Conservation (phyloP, 148 eudicot genomes). For the Diospyros lotus region DNA sequence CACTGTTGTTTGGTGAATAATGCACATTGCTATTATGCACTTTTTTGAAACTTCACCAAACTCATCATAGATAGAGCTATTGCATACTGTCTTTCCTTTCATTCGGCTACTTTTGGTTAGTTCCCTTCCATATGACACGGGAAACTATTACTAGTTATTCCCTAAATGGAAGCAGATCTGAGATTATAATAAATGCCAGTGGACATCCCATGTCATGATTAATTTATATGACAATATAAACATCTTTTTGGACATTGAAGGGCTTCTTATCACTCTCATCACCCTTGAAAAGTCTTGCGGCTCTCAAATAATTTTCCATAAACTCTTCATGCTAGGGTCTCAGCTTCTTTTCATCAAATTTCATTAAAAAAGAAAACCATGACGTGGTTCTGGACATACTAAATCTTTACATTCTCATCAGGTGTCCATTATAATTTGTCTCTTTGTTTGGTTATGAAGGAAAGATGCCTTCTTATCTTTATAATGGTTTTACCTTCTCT, state of each 20-base stretch:
- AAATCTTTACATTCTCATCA: background rate
- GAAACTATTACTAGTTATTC: too few relatives aligned
- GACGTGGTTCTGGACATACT: background rate
- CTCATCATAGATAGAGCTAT: too few relatives aligned
- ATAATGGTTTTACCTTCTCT: too few relatives aligned
- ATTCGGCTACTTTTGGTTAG: too few relatives aligned
- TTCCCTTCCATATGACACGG: too few relatives aligned
- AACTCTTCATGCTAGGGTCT: conserved; percentile 15
- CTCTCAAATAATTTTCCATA: background rate
- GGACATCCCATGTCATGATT: background rate
- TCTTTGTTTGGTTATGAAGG: conserved; percentile 12
- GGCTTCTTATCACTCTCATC: background rate
- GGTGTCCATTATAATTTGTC: conserved; percentile 12
- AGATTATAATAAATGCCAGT: too few relatives aligned
- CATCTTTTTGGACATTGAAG: background rate
- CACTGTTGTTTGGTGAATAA: conserved; percentile 1
- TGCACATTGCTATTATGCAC: background rate
- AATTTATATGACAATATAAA: conserved; percentile 3
- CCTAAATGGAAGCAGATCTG: too few relatives aligned
- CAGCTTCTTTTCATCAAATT: background rate
- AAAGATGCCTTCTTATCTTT: too few relatives aligned
- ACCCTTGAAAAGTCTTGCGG: background rate
- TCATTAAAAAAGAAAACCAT: background rate
- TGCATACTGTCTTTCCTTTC: too few relatives aligned
- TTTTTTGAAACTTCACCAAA: background rate